These are phyloP conservation scores for Thielaviopsis ethacetica DNA, from an alignment of 2,329 filamentous ascomycete genomes.

Conservation along the genomic window DNA sequence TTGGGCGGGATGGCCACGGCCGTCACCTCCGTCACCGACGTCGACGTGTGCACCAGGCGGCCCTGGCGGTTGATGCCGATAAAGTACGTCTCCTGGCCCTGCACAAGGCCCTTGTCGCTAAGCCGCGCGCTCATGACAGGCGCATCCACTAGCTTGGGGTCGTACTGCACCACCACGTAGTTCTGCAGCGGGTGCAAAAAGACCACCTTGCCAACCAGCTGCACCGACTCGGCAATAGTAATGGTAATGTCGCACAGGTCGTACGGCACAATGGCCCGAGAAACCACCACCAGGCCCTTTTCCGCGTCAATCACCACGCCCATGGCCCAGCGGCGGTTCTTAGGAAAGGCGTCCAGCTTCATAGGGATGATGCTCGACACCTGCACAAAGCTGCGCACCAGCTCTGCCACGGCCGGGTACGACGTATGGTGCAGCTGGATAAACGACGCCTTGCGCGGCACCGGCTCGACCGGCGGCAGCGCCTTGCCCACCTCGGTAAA, in stretches of 20 bases:
- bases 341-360: constrained; percentile 95
- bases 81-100: constrained; percentile 89
- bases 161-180: constrained; percentile 90
- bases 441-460: constrained; percentile 69
- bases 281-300: constrained; percentile 87
- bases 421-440: constrained; percentile 80
- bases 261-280: constrained; percentile 84
- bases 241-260: constrained; percentile 93
- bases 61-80: constrained; percentile 97
- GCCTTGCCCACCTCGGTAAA: constrained; percentile 74
- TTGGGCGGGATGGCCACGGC: constrained; percentile 94
- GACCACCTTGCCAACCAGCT: constrained; percentile 82
- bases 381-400: constrained; percentile 88
- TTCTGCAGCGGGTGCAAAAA: constrained; percentile 96
- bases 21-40: constrained; percentile 90
- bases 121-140: constrained; percentile 81
- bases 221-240: constrained; percentile 91
- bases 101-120: constrained; percentile 66
- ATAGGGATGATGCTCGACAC: constrained; percentile 86
- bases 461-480: constrained; percentile 55
- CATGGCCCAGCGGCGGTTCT: constrained; percentile 86
- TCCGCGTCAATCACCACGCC: constrained; percentile 95
- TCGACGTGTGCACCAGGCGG: constrained; percentile 82
- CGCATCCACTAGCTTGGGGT: constrained; percentile 81
- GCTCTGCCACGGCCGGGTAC: constrained; percentile 77